Evolutionary conservation across 1,284 basidiomycete species (phyloP), one percentile per base, ranked within the genome.

Genomic region (Xerocomus nothofagi): DNA sequence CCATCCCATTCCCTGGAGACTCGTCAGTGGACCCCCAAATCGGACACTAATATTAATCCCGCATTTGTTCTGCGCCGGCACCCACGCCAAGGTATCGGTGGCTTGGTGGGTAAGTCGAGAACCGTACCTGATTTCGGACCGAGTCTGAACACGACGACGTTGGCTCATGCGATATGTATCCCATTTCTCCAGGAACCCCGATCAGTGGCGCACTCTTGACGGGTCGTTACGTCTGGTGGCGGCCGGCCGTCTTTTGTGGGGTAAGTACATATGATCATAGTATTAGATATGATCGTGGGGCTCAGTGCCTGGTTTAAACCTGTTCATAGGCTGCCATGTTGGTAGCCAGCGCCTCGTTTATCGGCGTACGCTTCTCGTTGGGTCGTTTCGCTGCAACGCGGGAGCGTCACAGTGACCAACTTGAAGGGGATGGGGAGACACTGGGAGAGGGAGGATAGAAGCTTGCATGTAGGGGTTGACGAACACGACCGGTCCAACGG

Each of bases 121-220:
- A n/a, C n/a, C n/a, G n/a, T n/a, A n/a, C n/a, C n/a, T n/a, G n/a
- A n/a, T n/a, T n/a, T n/a, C n/a, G n/a, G n/a, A n/a, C n/a, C n/a
- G n/a, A n/a, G n/a, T n/a, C n/a, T n/a, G n/a, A n/a, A n/a, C n/a
- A n/a, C 14, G 17, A 21, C 9, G 2, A 32, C 2, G 6, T 11
- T 14, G 12, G n/a, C n/a, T n/a, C n/a, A n/a, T n/a, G n/a, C 30
- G 12, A n/a, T 5, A 11, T 12, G 2, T 41, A n/a, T n/a, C n/a
- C n/a, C n/a, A n/a, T 23, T 40, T 6, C 4, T 11, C 1, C 31
- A 69, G 67, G 67, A 5, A 29, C 62, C 3, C 67, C 67, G 2
- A 67, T 66, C 14, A 59, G 55, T 17, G 64, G 65, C 27, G 62
- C 62, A n/a, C 58, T 69, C n/a, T 26, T 69, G 27, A 63, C 64